Evolutionary conservation across 176 grass and related monocot species (phyloP).

Genomic region (Bothriochloa decipiens): DNA sequence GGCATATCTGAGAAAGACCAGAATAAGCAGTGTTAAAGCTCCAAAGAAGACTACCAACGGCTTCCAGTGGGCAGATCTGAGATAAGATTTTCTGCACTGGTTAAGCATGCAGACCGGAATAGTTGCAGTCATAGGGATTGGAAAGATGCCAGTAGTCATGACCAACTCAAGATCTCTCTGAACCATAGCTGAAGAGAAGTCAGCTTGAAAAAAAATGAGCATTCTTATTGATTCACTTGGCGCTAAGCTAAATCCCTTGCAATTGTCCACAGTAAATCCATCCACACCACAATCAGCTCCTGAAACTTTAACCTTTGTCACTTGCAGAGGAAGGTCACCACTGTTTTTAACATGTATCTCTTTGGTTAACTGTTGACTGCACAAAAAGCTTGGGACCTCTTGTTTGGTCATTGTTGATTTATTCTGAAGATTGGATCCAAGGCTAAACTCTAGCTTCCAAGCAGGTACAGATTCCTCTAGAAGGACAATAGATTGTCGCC

Average conservation of each 20-base stretch:
- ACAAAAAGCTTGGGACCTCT: constrained; percentile 48
- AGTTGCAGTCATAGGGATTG: constrained; percentile 83
- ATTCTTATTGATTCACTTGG: constrained; percentile 76
- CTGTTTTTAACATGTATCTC: constrained; percentile 92
- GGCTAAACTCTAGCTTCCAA: constrained; percentile 88
- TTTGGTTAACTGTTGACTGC: constrained; percentile 68
- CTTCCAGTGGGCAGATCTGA: constrained; percentile 60
- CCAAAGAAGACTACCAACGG: constrained; percentile 55
- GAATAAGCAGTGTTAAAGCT: constrained; percentile 50
- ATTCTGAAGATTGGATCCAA: constrained; percentile 51
- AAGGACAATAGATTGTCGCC: constrained; percentile 71
- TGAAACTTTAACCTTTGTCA: constrained; percentile 79
- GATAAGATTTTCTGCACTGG: constrained; percentile 69
- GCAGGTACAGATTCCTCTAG: constrained; percentile 79
- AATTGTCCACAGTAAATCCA: constrained; percentile 68
- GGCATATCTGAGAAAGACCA: constrained; percentile 51
- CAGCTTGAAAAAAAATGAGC: constrained; percentile 70
- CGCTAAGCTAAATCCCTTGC: constrained; percentile 76
- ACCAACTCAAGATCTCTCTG: constrained; percentile 87
- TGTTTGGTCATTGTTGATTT: constrained; percentile 47
- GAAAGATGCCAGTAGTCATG: constrained; percentile 75
- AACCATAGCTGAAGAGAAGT: constrained; percentile 72
- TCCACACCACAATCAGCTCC: constrained; percentile 82
- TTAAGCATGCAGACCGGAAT: constrained; percentile 69
- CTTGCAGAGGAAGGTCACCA: constrained; percentile 82